Percentiles rank a stretch among this genome's conserved stretches.
Evolutionary conservation across 2,329 filamentous ascomycete genomes (phyloP).

Genomic region (Aspergillus tanneri): DNA sequence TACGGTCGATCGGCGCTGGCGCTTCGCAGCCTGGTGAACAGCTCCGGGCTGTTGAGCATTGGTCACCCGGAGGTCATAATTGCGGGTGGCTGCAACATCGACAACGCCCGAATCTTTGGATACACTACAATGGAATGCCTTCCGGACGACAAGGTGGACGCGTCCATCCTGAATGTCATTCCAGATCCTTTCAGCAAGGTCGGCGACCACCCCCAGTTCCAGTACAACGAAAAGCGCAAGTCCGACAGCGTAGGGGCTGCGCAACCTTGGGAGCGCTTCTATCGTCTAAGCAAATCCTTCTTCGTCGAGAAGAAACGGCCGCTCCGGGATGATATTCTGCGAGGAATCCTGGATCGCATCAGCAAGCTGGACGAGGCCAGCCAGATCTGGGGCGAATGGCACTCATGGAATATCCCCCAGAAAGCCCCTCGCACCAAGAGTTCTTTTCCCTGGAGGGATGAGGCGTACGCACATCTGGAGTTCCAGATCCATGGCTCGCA

Average conservation of each 20-base stretch:
- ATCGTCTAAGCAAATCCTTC: not conserved
- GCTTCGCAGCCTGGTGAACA: not conserved
- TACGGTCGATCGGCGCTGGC: not conserved
- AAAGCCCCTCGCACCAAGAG: not conserved
- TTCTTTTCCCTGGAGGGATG: not conserved
- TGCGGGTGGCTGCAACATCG: not conserved
- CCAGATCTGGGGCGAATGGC: not conserved
- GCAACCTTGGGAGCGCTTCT: not conserved
- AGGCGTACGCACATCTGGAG: not conserved
- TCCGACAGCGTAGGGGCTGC: not conserved
- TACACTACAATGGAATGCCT: not conserved
- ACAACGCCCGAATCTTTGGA: slow-evolving; percentile 1
- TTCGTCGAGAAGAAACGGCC: not conserved
- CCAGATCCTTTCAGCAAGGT: not conserved
- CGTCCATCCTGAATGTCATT: not conserved
- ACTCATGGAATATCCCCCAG: not conserved
- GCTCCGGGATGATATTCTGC: not conserved
- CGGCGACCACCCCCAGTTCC: not conserved
- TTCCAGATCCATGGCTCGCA: not conserved
- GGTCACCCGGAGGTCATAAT: not conserved
- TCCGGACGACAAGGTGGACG: not conserved
- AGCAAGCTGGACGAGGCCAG: not conserved
- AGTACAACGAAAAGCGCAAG: not conserved
- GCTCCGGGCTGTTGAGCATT: not conserved
- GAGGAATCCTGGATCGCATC: not conserved